phyloP scores from a whole-genome alignment of 2,329 filamentous ascomycete genomes.

The Drechslerella coelobrocha region DNA sequence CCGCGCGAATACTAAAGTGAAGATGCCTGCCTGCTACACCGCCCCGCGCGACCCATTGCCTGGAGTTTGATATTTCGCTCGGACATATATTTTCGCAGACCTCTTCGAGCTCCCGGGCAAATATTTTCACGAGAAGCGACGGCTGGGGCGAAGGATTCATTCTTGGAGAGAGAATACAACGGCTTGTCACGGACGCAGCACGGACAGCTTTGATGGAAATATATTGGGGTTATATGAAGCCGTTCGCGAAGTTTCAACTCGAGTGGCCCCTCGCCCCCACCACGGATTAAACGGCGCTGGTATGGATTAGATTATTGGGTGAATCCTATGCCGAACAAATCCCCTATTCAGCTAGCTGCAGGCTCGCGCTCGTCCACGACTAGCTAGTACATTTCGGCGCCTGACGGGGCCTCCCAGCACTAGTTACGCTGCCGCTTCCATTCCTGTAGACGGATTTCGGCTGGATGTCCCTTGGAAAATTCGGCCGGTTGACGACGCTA shows the following conservation, averaged over 20 bases:
- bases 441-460: conserved; percentile 38
- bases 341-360: conserved; percentile 7
- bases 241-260: background rate
- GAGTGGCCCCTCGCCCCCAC: conserved; percentile 29
- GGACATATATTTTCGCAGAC: background rate
- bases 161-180: conserved; percentile 9
- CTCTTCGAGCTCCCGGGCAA: conserved; percentile 17
- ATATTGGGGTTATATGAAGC: background rate
- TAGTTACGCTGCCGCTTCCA: background rate
- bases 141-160: conserved; percentile 26
- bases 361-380: conserved; percentile 13
- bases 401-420: background rate
- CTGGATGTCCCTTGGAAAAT: conserved; percentile 30
- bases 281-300: conserved; percentile 36
- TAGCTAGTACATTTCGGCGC: background rate
- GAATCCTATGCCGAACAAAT: conserved; percentile 45
- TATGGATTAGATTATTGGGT: conserved; percentile 42
- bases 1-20: conserved; percentile 44
- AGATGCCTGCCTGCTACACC: background rate
- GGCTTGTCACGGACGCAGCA: background rate
- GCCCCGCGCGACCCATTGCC: background rate
- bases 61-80: too few relatives aligned
- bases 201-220: background rate
- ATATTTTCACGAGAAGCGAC: conserved; percentile 12
- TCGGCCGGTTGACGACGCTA: conserved; percentile 50